These are phyloP conservation scores for Ciborinia camelliae DNA, from an alignment of 2,329 filamentous ascomycete genomes.

Conservation along the genomic window DNA sequence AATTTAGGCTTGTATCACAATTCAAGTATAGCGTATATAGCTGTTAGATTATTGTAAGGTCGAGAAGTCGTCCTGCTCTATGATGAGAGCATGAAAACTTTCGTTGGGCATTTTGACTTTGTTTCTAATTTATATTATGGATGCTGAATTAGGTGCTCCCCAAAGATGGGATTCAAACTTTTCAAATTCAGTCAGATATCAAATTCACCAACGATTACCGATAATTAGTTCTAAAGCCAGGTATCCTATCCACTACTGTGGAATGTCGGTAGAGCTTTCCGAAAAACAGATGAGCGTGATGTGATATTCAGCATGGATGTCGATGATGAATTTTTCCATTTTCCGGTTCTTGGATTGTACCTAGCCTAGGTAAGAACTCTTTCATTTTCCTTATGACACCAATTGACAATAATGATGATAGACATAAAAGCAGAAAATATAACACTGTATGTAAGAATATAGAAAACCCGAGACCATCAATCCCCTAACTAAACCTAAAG, in stretches of 20 bases:
- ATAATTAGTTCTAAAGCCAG: background rate
- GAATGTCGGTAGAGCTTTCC: constrained; percentile 15
- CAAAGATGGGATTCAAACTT: background rate
- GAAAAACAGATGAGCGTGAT: background rate
- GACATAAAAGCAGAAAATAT: background rate
- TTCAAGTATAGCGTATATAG: constrained; percentile 8
- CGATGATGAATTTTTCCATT: constrained; percentile 7
- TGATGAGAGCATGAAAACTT: background rate
- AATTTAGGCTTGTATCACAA: background rate
- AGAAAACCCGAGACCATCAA: background rate
- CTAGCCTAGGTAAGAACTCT: background rate
- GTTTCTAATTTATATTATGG: background rate
- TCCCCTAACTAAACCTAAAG: background rate
- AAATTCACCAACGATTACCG: background rate
- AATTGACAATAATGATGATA: background rate
- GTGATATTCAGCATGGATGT: constrained; percentile 11
- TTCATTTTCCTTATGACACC: background rate
- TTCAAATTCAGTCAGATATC: background rate
- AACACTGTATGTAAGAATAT: background rate
- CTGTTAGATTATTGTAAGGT: background rate
- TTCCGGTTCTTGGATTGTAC: constrained; percentile 10
- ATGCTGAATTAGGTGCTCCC: background rate
- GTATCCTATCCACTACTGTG: constrained; percentile 11
- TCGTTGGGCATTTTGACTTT: background rate
- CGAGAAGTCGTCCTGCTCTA: constrained; percentile 1